Conservation (phyloP, 2,329 filamentous ascomycete species). For the Cercospora brassicicola region DNA sequence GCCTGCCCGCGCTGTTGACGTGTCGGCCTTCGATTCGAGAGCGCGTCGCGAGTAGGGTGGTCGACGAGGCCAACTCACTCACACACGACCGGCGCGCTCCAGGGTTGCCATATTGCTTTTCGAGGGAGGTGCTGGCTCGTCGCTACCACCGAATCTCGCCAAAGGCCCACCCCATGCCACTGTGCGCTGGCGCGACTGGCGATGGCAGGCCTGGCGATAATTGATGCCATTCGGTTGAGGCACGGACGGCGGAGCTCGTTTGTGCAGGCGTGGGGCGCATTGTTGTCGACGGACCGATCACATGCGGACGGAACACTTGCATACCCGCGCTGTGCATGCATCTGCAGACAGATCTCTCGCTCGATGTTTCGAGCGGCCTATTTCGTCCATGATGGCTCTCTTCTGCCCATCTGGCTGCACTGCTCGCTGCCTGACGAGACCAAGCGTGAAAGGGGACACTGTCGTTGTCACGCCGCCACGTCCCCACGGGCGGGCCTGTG, state of each 20-base stretch:
- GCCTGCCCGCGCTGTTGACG: constrained; percentile 33
- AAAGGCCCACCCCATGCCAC: background rate
- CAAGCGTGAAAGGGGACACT: background rate
- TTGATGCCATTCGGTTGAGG: constrained; percentile 5
- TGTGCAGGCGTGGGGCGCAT: constrained; percentile 11
- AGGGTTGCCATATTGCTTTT: constrained; percentile 18
- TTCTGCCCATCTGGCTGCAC: background rate
- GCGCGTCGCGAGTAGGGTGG: constrained; percentile 26
- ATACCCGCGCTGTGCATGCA: constrained; percentile 13
- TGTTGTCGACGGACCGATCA: constrained; percentile 23
- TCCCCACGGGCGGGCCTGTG: background rate
- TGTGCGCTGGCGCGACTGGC: constrained; percentile 12
- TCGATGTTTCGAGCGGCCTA: background rate
- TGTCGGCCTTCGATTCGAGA: constrained; percentile 33
- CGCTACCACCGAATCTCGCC: constrained; percentile 7
- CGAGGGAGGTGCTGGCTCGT: constrained; percentile 5
- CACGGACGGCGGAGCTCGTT: constrained; percentile 3
- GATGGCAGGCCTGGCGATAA: background rate
- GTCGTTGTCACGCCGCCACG: background rate
- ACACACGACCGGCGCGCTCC: constrained; percentile 1
- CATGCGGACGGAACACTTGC: constrained; percentile 12
- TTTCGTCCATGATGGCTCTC: background rate
- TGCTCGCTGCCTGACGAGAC: background rate
- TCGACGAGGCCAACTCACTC: constrained; percentile 17
- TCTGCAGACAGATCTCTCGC: constrained; percentile 7